Conservation (phyloP, 2,329 filamentous ascomycete genomes). For the Ophiostoma tasmaniense region DNA sequence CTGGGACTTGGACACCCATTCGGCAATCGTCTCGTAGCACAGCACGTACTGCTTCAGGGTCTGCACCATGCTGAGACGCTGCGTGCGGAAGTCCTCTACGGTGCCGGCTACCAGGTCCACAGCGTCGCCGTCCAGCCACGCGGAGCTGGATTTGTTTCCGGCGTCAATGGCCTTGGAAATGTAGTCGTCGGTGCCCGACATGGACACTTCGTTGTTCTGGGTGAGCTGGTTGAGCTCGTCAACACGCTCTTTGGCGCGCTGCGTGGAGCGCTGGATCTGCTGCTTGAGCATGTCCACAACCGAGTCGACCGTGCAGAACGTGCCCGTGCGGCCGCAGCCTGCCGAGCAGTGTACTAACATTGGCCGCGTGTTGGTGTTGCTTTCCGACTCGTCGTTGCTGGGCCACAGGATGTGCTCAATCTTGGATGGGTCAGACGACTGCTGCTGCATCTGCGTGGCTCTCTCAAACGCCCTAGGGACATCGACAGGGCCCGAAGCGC, state of each 20-base stretch:
- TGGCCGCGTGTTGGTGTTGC: constrained; percentile 48
- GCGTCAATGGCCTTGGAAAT: neutral
- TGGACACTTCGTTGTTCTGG: neutral
- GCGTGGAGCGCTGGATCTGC: constrained; percentile 39
- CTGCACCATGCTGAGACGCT: constrained; percentile 94
- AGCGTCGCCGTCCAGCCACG: constrained; percentile 62
- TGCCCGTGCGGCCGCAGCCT: constrained; percentile 89
- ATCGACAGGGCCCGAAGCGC: constrained; percentile 30
- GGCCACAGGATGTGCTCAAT: constrained; percentile 29
- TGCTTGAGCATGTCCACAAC: constrained; percentile 94
- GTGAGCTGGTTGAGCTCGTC: neutral
- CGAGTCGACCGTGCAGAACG: constrained; percentile 92
- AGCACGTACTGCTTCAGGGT: constrained; percentile 87
- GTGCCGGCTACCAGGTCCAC: constrained; percentile 77
- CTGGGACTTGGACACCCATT: constrained; percentile 61
- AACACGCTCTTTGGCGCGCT: neutral
- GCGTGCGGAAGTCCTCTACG: constrained; percentile 81
- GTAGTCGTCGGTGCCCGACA: constrained; percentile 6
- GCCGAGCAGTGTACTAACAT: constrained; percentile 93
- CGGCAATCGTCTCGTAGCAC: constrained; percentile 89
- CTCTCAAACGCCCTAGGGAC: neutral
- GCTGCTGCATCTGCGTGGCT: neutral
- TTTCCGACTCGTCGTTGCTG: constrained; percentile 53
- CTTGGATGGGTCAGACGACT: constrained; percentile 2
- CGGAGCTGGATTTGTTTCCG: constrained; percentile 26